A percentile compares a stretch with the other conserved stretches of the same genome.
Evolutionary conservation across 1,284 basidiomycete genomes (phyloP).

Genomic region (Tausonia pullulans): DNA sequence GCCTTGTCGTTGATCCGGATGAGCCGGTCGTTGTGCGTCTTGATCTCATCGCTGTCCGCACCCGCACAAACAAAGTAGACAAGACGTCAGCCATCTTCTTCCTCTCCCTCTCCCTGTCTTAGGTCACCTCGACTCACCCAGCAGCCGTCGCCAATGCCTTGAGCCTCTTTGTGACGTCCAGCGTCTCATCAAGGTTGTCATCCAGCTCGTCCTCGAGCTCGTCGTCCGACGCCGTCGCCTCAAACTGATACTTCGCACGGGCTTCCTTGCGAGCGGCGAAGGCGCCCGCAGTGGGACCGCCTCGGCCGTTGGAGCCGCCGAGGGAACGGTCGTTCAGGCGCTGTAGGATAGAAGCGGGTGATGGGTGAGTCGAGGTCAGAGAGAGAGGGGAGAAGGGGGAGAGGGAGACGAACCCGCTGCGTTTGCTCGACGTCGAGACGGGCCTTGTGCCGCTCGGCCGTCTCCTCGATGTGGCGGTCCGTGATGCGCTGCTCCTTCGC

Average conservation of each 20-base stretch:
- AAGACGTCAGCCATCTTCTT: background rate
- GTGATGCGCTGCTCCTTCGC: constrained; percentile 82
- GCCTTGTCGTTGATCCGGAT: constrained; percentile 36
- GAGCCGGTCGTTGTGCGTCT: constrained; percentile 32
- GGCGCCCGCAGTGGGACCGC: constrained; percentile 3
- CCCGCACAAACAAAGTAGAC: background rate
- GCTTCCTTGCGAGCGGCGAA: constrained; percentile 44
- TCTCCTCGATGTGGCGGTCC: constrained; percentile 80
- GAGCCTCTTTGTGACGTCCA: constrained; percentile 65
- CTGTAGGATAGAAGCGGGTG: background rate
- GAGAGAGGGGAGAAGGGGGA: background rate
- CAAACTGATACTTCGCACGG: constrained; percentile 81
- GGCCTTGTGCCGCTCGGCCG: constrained; percentile 68
- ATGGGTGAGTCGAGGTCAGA: too few species aligned
- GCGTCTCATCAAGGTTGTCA: constrained; percentile 81
- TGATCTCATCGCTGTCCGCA: constrained; percentile 27
- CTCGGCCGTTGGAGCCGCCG: background rate
- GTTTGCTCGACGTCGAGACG: constrained; percentile 77
- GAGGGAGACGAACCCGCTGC: constrained; percentile 36
- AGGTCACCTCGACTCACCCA: constrained; percentile 21
- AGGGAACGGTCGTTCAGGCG: constrained; percentile 11
- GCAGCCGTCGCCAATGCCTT: constrained; percentile 67
- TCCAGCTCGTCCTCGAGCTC: constrained; percentile 72
- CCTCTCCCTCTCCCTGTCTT: background rate
- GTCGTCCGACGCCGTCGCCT: constrained; percentile 89